These are phyloP conservation scores for Pilasporangium apinafurcum DNA, from an alignment of 352 stramenopile genomes.

Conservation along the genomic window DNA sequence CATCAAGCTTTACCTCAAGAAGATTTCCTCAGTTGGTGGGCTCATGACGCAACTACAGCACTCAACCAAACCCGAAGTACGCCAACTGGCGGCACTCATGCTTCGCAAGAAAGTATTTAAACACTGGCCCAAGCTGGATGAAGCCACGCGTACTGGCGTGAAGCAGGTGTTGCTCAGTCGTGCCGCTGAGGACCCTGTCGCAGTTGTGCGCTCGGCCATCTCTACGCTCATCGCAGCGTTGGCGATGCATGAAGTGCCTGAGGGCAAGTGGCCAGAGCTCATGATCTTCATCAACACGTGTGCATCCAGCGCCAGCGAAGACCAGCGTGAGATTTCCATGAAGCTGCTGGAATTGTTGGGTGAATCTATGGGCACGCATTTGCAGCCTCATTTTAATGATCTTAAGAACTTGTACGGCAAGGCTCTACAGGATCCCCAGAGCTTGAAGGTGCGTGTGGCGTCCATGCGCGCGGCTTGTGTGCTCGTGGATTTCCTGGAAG, in stretches of 20 bases:
- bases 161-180: constrained; percentile 87
- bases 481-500: constrained; percentile 78
- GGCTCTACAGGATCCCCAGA: constrained; percentile 72
- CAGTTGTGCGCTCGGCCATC: constrained; percentile 85
- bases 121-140: constrained; percentile 90
- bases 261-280: constrained; percentile 88
- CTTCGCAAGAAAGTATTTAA: constrained; percentile 93
- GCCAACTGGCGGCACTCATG: constrained; percentile 90
- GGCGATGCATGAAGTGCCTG: constrained; percentile 68
- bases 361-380: constrained; percentile 85
- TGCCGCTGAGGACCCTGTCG: constrained; percentile 80
- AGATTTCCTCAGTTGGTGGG: constrained; percentile 74
- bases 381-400: constrained; percentile 78
- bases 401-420: constrained; percentile 74
- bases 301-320: constrained; percentile 66
- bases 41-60: constrained; percentile 88
- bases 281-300: constrained; percentile 93
- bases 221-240: constrained; percentile 78
- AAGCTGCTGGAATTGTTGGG: constrained; percentile 92
- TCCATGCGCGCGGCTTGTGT: constrained; percentile 75
- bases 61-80: constrained; percentile 73
- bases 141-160: constrained; percentile 57
- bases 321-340: constrained; percentile 91
- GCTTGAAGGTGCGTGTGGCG: constrained; percentile 75
- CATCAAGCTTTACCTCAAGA: constrained; percentile 93